Evolutionary conservation across 2,329 filamentous ascomycete genomes (phyloP).

Genomic region (Fusarium tuaranense): DNA sequence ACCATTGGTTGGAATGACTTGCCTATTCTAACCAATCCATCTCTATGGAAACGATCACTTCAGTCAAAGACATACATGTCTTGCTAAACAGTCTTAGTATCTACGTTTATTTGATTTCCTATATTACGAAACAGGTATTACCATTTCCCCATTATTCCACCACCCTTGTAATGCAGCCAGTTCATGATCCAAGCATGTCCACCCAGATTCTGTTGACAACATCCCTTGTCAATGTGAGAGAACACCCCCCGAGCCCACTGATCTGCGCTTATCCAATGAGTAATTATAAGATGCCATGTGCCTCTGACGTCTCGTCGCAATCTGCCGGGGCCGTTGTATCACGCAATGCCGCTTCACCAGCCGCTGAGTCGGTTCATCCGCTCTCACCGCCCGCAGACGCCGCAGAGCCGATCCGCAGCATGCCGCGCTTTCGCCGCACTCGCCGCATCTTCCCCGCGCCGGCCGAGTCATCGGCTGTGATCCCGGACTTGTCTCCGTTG

Average conservation of each 20-base stretch:
- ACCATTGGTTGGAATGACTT: conserved; percentile 26
- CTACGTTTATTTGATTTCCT: conserved; percentile 25
- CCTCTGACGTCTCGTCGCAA: conserved; percentile 26
- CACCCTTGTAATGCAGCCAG: conserved; percentile 9
- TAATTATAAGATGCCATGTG: conserved; percentile 22
- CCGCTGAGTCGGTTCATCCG: conserved; percentile 32
- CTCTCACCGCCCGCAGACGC: conserved; percentile 26
- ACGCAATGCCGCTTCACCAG: conserved; percentile 40
- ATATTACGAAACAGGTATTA: conserved; percentile 27
- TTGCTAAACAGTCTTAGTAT: conserved; percentile 9
- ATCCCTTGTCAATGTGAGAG: conserved; percentile 17
- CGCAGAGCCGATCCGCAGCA: conserved; percentile 20
- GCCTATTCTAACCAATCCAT: background rate
- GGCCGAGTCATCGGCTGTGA: conserved; percentile 32
- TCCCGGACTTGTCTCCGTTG: conserved; percentile 30
- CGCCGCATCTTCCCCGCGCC: conserved; percentile 38
- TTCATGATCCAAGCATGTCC: conserved; percentile 18
- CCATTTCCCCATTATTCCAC: conserved; percentile 27
- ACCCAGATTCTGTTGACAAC: background rate
- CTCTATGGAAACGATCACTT: background rate
- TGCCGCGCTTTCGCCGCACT: conserved; percentile 45
- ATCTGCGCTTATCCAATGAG: conserved; percentile 12
- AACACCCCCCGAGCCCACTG: background rate
- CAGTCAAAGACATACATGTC: background rate
- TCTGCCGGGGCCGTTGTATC: conserved; percentile 35